Base-by-base conservation (phyloP, 345 rosid genomes). In the Adansonia digitata region DNA sequence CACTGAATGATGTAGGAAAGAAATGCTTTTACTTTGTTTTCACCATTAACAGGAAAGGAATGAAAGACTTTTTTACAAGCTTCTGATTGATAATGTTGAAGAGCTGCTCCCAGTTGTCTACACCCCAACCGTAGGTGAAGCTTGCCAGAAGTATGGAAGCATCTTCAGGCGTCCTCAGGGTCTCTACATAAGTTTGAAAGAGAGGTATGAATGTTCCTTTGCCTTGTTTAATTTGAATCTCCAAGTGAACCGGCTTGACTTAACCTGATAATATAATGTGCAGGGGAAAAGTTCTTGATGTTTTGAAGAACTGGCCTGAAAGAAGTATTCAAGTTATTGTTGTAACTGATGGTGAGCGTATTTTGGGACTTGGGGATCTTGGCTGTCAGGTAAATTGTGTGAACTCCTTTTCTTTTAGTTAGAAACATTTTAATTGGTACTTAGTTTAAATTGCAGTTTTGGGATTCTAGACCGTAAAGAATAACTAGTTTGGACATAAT, bases 131-230 rank as follows among this genome's bases (percentile, higher is more conserved):
- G 97, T 92, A 20, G 98, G 98, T 40, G 98, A 92, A 82, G 98
- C 98, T 83, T 94, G 98, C 76, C 98, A 94, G 75, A 94, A 92
- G 77, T 92, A 89, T 69, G 98, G 96, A 70, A 88, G 93, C 84
- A 92, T 94, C 70, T 94, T 92, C 92, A 86, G 88, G 79, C 89
- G 98, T 18, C 92, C 98, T 72, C 98, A 94, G 87, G 98, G 98
- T 69, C 88, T 94, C 72, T 94, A 85, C 80, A 92, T 94, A 81
- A 94, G 98, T 77, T 82, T 94, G 82, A 94, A 92, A 75, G 97
- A 94, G 77, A 94, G 86, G 98, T 92, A 89, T 11, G 83, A 22
- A 31, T 37, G 56, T 26, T 22, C 31, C 7, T 4, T 20, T 74
- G 74, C 7, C 39, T 69, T 29, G 20, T 17, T 39, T 51, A 22